These are phyloP conservation scores for Talaromyces albobiverticillius DNA, from an alignment of 2,329 filamentous ascomycete species.

Conservation along the genomic window DNA sequence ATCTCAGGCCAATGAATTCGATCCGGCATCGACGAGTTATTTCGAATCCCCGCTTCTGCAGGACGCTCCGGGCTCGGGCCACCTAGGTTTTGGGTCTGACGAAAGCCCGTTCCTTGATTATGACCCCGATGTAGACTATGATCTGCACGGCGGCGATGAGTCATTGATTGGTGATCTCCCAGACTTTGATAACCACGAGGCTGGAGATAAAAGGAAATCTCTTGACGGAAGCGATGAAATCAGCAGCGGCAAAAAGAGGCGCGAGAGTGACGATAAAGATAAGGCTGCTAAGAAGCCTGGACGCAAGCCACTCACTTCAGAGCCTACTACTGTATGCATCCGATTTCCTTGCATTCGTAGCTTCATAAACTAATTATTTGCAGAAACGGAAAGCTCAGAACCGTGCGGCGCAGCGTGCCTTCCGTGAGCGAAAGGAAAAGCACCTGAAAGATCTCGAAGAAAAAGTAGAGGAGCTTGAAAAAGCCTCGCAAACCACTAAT, in stretches of 20 bases:
- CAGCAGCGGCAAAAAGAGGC: conserved; percentile 63
- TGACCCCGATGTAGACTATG: conserved; percentile 75
- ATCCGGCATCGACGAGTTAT: conserved; percentile 27
- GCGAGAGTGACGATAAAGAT: conserved; percentile 75
- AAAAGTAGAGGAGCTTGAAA: conserved; percentile 66
- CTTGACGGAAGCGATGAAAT: conserved; percentile 62
- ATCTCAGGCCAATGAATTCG: conserved; percentile 38
- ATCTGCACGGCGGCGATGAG: conserved; percentile 57
- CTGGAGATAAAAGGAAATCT: conserved; percentile 61
- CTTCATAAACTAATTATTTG: conserved; percentile 21
- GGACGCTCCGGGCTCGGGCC: conserved; percentile 43
- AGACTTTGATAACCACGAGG: conserved; percentile 41
- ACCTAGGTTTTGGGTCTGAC: conserved; percentile 54
- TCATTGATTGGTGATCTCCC: conserved; percentile 76
- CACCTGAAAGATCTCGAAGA: conserved; percentile 54
- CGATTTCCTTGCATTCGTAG: background rate
- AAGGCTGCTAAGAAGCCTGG: conserved; percentile 85
- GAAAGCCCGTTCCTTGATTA: conserved; percentile 84
- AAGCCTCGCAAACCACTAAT: conserved; percentile 76
- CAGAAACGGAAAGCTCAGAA: conserved; percentile 80
- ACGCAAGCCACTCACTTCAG: conserved; percentile 89
- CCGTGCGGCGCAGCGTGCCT: conserved; percentile 84
- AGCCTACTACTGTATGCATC: conserved; percentile 82
- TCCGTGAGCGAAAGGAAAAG: conserved; percentile 92
- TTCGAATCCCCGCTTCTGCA: conserved; percentile 29